Conservation (phyloP, 495 filamentous ascomycete species). For the Podospora bellae-mahoneyi region DNA sequence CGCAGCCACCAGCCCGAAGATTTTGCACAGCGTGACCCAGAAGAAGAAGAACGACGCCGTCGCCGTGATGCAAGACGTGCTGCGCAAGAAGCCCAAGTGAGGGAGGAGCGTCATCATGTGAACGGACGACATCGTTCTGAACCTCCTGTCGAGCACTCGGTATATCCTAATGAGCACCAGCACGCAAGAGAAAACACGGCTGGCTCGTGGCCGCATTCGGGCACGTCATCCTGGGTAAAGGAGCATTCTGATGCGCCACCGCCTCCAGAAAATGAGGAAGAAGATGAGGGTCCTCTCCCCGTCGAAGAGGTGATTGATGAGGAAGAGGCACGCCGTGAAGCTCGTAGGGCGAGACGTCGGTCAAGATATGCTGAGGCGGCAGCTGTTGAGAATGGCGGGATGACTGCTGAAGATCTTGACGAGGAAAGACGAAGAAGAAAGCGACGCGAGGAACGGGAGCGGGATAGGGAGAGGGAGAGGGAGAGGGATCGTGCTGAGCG, state of each 20-base stretch:
- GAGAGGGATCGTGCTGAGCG: slow-evolving; percentile 17
- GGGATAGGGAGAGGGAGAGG: slow-evolving; percentile 14
- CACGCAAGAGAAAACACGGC: slow-evolving; percentile 40
- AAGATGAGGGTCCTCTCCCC: slow-evolving; percentile 19
- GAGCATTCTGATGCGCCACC: slow-evolving; percentile 57
- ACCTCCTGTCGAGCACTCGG: slow-evolving; percentile 37
- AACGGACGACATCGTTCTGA: slow-evolving; percentile 31
- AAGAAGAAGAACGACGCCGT: slow-evolving; percentile 51
- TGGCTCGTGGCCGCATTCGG: slow-evolving; percentile 53
- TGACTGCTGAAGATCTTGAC: slow-evolving; percentile 34
- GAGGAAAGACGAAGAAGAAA: slow-evolving; percentile 45
- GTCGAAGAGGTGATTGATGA: slow-evolving; percentile 38
- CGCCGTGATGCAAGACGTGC: slow-evolving; percentile 47
- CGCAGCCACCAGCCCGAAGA: slow-evolving; percentile 19
- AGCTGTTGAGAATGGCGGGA: slow-evolving; percentile 19
- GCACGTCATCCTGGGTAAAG: slow-evolving; percentile 57
- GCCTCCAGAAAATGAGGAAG: slow-evolving; percentile 41
- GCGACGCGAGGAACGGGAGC: slow-evolving; percentile 39
- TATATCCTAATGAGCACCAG: slow-evolving; percentile 38
- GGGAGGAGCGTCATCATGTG: slow-evolving; percentile 18
- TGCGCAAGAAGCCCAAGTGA: slow-evolving; percentile 31
- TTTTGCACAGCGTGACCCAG: slow-evolving; percentile 15
- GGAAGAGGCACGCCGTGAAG: slow-evolving; percentile 44
- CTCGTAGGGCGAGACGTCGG: slow-evolving; percentile 43
- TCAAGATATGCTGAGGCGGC: slow-evolving; percentile 42